Evolutionary conservation across 2,329 filamentous ascomycete species (phyloP).

Genomic region (Chrysosporium queenslandicum): DNA sequence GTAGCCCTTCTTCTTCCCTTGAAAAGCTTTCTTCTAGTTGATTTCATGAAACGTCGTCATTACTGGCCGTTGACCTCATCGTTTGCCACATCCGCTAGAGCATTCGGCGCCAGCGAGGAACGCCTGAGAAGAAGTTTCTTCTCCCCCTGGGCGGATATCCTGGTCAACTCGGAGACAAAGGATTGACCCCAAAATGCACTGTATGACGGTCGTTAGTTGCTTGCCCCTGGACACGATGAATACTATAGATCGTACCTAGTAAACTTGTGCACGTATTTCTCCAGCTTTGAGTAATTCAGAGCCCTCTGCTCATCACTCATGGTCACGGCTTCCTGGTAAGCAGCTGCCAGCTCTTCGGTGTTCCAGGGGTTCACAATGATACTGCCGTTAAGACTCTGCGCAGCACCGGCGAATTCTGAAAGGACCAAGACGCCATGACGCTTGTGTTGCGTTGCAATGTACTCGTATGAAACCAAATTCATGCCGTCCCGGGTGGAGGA

Average conservation of each 20-base stretch:
- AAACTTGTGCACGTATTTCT: conserved; percentile 94
- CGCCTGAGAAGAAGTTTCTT: conserved; percentile 38
- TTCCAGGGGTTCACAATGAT: conserved; percentile 98
- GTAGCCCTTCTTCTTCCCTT: too few relatives aligned
- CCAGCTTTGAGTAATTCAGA: conserved; percentile 80
- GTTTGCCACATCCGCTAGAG: background rate
- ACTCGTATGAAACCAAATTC: conserved; percentile 97
- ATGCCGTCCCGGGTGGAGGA: conserved; percentile 96
- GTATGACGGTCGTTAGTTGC: background rate
- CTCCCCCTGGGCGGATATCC: conserved; percentile 46
- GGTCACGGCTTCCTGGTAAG: conserved; percentile 91
- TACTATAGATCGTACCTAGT: conserved; percentile 50
- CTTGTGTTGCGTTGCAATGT: conserved; percentile 86
- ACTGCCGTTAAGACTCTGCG: conserved; percentile 85
- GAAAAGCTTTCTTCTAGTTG: background rate
- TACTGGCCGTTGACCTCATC: background rate
- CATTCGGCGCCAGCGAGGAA: conserved; percentile 5
- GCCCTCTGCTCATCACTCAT: conserved; percentile 84
- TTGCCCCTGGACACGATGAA: background rate
- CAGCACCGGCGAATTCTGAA: conserved; percentile 91
- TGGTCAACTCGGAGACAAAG: conserved; percentile 72
- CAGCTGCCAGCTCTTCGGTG: conserved; percentile 84
- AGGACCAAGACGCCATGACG: conserved; percentile 89
- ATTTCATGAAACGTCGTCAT: background rate
- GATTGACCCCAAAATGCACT: conserved; percentile 92